A percentile compares a stretch with the other conserved stretches of the same genome.
These are phyloP conservation scores for Plasmodium berghei DNA, from an alignment of 169 alveolate genomes.

Conservation along the genomic window DNA sequence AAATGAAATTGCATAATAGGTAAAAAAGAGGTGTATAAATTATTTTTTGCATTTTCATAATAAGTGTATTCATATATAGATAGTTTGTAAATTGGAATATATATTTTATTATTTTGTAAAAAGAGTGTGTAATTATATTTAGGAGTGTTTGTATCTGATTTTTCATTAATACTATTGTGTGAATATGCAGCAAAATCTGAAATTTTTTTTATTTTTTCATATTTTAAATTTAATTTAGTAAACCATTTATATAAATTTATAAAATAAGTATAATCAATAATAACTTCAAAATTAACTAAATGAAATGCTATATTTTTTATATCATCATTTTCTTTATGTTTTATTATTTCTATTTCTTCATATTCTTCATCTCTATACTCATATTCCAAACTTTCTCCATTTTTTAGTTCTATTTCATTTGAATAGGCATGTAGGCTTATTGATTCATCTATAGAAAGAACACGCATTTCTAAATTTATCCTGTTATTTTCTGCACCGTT, in stretches of 20 bases:
- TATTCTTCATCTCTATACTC: background rate
- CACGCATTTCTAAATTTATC: background rate
- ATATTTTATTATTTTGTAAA: constrained; percentile 57
- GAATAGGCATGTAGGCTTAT: background rate
- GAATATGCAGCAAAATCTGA: constrained; percentile 24
- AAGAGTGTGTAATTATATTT: constrained; percentile 31
- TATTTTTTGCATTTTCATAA: constrained; percentile 22
- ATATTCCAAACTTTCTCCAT: constrained; percentile 1
- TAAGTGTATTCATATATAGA: constrained; percentile 45
- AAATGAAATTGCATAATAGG: constrained; percentile 47
- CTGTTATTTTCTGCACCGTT: no score
- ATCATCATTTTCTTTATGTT: constrained; percentile 21
- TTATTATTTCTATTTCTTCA: background rate
- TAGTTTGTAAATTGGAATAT: constrained; percentile 30
- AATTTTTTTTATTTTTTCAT: constrained; percentile 15
- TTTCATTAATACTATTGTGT: background rate
- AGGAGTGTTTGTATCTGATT: background rate
- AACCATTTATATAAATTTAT: constrained; percentile 30
- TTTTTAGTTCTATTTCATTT: background rate
- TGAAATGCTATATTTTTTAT: constrained; percentile 36
- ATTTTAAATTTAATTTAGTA: constrained; percentile 22
- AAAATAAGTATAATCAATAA: constrained; percentile 50
- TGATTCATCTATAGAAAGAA: background rate
- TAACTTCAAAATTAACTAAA: constrained; percentile 28
- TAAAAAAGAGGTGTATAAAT: constrained; percentile 18